A percentile compares a stretch with the other conserved stretches of the same genome.
Conservation (phyloP, 768 basidiomycete genomes). For the Pleurotus sapidus region DNA sequence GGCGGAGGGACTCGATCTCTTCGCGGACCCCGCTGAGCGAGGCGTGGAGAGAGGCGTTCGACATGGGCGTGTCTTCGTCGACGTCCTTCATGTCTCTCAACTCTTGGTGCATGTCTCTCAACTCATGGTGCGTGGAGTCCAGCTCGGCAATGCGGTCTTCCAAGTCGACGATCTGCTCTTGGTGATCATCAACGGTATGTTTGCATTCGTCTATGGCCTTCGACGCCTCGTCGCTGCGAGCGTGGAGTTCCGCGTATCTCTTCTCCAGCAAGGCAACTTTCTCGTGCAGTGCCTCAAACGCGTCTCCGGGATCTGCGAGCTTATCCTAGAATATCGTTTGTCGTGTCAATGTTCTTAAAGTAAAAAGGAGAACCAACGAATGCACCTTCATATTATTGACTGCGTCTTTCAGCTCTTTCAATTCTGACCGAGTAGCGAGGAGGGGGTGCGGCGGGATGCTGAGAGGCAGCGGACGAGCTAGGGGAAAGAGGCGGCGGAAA, state of each 20-base stretch:
- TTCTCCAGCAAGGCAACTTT: too few relatives aligned
- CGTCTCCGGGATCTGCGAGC: slow-evolving; percentile 16
- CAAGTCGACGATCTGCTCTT: slow-evolving; percentile 8
- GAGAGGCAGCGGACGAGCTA: too few relatives aligned
- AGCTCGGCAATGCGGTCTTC: slow-evolving; percentile 24
- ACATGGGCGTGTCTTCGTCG: slow-evolving; percentile 24
- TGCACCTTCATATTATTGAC: slow-evolving; percentile 17
- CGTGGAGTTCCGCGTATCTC: slow-evolving; percentile 28
- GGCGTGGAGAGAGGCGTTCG: slow-evolving; percentile 24
- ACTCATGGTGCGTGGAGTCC: slow-evolving; percentile 34
- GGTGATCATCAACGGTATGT: neutral
- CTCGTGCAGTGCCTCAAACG: too few relatives aligned
- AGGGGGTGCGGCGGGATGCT: too few relatives aligned
- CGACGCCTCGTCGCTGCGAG: slow-evolving; percentile 38
- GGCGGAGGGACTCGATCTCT: slow-evolving; percentile 15
- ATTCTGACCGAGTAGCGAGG: neutral
- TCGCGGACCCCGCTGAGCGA: slow-evolving; percentile 37
- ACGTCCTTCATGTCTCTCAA: slow-evolving; percentile 35
- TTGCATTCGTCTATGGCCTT: slow-evolving; percentile 29
- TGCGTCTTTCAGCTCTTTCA: neutral
- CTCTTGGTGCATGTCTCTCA: slow-evolving; percentile 39
- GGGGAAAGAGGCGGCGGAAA: too few relatives aligned
- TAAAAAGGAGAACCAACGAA: neutral
- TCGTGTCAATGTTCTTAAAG: too few relatives aligned
- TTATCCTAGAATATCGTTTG: neutral